Conservation (phyloP, 768 basidiomycete genomes). For the Pleurotus cornucopiae region DNA sequence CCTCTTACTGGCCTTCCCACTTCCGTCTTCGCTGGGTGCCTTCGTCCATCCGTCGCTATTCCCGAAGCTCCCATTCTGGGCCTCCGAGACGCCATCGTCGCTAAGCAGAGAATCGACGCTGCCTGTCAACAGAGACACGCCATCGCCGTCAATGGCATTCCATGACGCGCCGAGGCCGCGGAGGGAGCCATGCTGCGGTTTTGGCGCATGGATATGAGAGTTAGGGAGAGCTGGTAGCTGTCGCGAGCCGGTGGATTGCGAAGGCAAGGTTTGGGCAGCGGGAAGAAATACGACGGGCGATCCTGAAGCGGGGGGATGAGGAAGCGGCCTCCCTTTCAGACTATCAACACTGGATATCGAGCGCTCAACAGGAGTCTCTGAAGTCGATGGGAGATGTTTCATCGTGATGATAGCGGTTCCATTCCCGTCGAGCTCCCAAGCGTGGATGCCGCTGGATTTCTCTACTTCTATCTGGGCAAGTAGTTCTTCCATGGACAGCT, state of each 20-base stretch:
- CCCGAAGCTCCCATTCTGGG: neutral
- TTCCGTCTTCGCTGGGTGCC: neutral
- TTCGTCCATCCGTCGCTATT: neutral
- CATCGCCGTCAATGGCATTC: slow-evolving; percentile 4
- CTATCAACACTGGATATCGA: neutral
- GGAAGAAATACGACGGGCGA: slow-evolving; percentile 2
- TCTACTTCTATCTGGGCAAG: slow-evolving; percentile 5
- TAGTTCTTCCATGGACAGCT: slow-evolving; percentile 11
- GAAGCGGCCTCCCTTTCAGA: slow-evolving; percentile 4
- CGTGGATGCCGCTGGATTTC: slow-evolving; percentile 6
- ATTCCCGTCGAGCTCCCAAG: slow-evolving; percentile 10
- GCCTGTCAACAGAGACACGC: neutral
- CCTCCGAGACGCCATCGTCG: neutral
- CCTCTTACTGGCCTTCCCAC: neutral
- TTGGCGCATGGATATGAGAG: neutral
- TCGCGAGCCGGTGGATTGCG: neutral
- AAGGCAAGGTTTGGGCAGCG: neutral
- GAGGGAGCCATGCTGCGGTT: slow-evolving; percentile 1
- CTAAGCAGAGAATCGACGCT: slow-evolving; percentile 2
- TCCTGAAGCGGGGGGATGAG: neutral
- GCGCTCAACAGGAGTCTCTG: neutral
- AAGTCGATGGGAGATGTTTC: neutral
- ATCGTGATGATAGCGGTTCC: neutral
- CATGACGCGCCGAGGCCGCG: slow-evolving; percentile 6
- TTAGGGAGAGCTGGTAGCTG: neutral